These are phyloP conservation scores for Gigaspora rosea DNA, from an alignment of 192 early-diverging fungal genomes.

Conservation along the genomic window DNA sequence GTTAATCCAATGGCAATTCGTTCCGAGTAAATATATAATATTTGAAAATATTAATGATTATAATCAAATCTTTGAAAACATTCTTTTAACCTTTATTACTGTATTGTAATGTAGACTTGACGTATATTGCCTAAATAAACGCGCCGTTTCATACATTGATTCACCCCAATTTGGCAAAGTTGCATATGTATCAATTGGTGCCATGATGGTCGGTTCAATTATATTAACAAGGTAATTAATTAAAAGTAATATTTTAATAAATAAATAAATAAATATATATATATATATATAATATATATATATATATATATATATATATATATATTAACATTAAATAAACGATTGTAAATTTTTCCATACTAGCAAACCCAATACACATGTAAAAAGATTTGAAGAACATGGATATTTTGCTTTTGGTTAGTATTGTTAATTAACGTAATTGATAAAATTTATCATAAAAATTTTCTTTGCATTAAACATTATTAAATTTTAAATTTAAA, in stretches of 20 bases:
- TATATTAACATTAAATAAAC: neutral
- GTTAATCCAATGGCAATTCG: constrained; percentile 85
- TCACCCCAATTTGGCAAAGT: constrained; percentile 69
- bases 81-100: no score
- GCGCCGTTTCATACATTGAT: constrained; percentile 65
- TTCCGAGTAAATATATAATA: constrained; percentile 36
- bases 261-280: no score
- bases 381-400: constrained; percentile 72
- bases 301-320: neutral
- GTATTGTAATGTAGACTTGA: constrained; percentile 45
- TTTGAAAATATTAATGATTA: neutral
- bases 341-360: neutral
- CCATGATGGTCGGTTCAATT: constrained; percentile 86
- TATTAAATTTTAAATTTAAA: no score
- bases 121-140: constrained; percentile 80
- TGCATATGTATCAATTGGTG: constrained; percentile 71
- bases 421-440: neutral
- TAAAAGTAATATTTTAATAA: no score
- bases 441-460: neutral
- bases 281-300: neutral
- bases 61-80: no score
- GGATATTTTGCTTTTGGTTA: constrained; percentile 78
- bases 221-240: constrained; percentile 51
- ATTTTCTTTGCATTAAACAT: no score
- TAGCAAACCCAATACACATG: constrained; percentile 33